These are phyloP conservation scores for Oenanthe javanica DNA, from an alignment of 140 eudicot genomes.

Conservation along the genomic window DNA sequence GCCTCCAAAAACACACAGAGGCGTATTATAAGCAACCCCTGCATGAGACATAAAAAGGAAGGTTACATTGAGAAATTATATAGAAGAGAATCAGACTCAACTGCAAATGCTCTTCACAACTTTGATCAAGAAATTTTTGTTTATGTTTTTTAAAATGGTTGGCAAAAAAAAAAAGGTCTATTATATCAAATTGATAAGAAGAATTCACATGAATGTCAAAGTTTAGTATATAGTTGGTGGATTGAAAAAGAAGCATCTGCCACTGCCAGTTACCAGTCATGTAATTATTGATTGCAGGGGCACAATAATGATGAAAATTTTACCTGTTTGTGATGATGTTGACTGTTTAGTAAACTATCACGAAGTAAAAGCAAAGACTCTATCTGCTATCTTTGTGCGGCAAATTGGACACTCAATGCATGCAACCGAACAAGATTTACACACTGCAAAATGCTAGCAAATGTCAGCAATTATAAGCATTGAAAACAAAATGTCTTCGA, in stretches of 20 bases:
- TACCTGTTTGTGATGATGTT: constrained; percentile 47
- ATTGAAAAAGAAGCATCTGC: no score
- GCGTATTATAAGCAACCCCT: constrained; percentile 27
- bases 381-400: constrained; percentile 80
- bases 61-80: background rate
- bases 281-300: background rate
- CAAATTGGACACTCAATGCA: constrained; percentile 96
- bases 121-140: background rate
- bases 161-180: background rate
- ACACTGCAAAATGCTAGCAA: constrained; percentile 55
- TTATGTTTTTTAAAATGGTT: background rate
- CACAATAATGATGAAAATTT: background rate
- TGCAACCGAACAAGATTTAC: constrained; percentile 97
- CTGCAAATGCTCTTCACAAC: background rate
- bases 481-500: background rate
- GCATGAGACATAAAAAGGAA: constrained; percentile 15
- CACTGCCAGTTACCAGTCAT: background rate
- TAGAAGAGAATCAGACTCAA: background rate
- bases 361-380: constrained; percentile 88
- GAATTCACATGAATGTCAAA: background rate
- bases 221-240: background rate
- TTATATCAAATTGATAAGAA: background rate
- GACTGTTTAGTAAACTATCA: constrained; percentile 34
- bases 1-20: constrained; percentile 50
- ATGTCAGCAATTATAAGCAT: background rate